phyloP scores from a whole-genome alignment of 1,284 basidiomycete species.

The Exobasidium rhododendri region DNA sequence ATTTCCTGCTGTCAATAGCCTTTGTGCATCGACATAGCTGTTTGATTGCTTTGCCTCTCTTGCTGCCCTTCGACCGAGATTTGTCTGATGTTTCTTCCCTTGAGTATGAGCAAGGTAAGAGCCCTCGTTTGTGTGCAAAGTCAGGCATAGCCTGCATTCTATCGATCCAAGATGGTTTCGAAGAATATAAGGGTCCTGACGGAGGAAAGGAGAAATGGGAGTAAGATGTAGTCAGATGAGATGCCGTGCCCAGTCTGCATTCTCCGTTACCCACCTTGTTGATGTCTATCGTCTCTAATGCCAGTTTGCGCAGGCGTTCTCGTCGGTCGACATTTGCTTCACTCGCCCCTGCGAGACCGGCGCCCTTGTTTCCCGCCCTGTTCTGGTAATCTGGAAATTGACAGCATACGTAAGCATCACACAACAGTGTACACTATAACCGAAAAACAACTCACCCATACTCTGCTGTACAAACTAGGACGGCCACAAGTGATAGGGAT shows the following conservation, averaged over 20 bases:
- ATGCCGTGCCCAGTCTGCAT: no score
- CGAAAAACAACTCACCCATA: slow-evolving; percentile 6
- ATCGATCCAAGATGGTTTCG: slow-evolving; percentile 94
- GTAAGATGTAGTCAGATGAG: no score
- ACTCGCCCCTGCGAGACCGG: slow-evolving; percentile 67
- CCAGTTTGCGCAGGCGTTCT: slow-evolving; percentile 90
- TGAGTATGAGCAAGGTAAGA: slow-evolving; percentile 99
- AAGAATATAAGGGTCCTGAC: slow-evolving; percentile 93
- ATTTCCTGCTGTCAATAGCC: slow-evolving; percentile 18
- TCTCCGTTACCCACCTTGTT: slow-evolving; percentile 25
- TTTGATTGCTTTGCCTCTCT: slow-evolving; percentile 79
- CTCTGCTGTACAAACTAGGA: no score
- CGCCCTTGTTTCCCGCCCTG: slow-evolving; percentile 54
- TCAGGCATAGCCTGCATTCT: slow-evolving; percentile 95
- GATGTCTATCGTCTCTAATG: slow-evolving; percentile 52
- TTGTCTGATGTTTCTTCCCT: slow-evolving; percentile 99
- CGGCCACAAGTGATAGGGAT: no score
- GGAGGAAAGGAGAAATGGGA: background rate
- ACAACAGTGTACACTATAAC: background rate
- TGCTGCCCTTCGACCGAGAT: slow-evolving; percentile 90
- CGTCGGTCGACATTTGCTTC: slow-evolving; percentile 93
- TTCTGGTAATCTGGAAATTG: slow-evolving; percentile 50
- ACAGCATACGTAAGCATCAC: background rate
- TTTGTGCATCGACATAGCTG: slow-evolving; percentile 62
- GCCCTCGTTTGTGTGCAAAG: slow-evolving; percentile 97